Base-by-base conservation (phyloP, 179 eudicot species). In the Corrigiola litoralis region DNA sequence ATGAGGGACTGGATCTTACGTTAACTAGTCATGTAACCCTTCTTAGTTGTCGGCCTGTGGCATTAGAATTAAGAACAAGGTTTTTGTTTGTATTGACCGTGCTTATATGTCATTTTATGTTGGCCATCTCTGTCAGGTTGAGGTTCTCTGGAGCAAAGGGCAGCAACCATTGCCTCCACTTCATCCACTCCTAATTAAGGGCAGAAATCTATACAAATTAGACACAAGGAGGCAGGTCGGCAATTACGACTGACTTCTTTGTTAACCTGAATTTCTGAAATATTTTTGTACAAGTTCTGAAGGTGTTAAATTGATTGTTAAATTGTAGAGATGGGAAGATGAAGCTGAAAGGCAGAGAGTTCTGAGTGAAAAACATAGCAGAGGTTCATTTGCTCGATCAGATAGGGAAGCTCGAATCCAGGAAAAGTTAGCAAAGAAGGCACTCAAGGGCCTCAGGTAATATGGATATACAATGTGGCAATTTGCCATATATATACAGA, bases 81-180 rank as follows among this genome's bases (percentile, higher is more conserved):
- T 51, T 7, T 56, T 28, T 38, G 28, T 18, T 59, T 17, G 8
- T 48, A 27, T 34, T 18, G 18, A 45, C 33, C 2, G 36, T 34
- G 21, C 33, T 23, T 4, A 1, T n/a, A 54, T 31, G 28, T 51
- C 29, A 9, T 51, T 46, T 50, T 33, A 36, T 60, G 38, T 37
- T 45, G 28, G 58, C 32, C 12, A 33, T 36, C 33, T 58, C 45
- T 38, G 7, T 34, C 73, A 90, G 95, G 77, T 90, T 72, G 97
- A 90, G 72, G 97, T 90, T 44, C 72, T 90, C 33, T 90, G 95
- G 95, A 90, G 95, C 80, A 84, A 81, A 77, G 95, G 97, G 46
- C 73, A 77, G 61, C 87, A 85, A 62, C 83, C 89, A 57, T 84
- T 85, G 63, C 84, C 89, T 73, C 87, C 92, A 51, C 95, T 90